phyloP scores from a whole-genome alignment of 2,329 filamentous ascomycete genomes.

The Fusarium sp. region DNA sequence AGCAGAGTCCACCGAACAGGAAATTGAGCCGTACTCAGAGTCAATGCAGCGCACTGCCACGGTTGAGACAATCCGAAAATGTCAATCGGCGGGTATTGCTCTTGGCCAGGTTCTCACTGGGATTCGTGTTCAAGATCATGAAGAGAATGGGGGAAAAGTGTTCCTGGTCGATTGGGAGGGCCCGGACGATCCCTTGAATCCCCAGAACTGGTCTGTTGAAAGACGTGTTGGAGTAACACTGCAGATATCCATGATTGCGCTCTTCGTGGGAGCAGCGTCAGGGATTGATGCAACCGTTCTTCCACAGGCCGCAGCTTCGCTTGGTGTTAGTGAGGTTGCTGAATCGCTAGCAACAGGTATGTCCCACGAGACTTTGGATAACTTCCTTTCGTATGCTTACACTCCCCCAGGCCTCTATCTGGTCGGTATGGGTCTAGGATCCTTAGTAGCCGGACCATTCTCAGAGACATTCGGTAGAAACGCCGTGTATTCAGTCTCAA shows the following conservation, averaged over 20 bases:
- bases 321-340: constrained; percentile 65
- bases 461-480: constrained; percentile 60
- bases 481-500: constrained; percentile 57
- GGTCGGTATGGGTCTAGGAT: constrained; percentile 56
- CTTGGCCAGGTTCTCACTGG: constrained; percentile 52
- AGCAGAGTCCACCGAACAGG: background rate
- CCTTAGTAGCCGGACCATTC: constrained; percentile 56
- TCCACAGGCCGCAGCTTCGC: constrained; percentile 60
- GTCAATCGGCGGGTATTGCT: constrained; percentile 28
- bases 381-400: background rate
- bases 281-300: constrained; percentile 68
- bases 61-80: constrained; percentile 23
- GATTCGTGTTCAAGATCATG: constrained; percentile 50
- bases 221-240: constrained; percentile 57
- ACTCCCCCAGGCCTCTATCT: constrained; percentile 47
- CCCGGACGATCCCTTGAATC: constrained; percentile 60
- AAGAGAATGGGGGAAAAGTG: constrained; percentile 49
- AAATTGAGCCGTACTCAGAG: background rate
- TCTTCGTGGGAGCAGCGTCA: constrained; percentile 66
- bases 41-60: constrained; percentile 17
- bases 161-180: constrained; percentile 53
- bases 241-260: constrained; percentile 63
- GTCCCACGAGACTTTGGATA: background rate
- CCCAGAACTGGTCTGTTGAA: constrained; percentile 61
- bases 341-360: constrained; percentile 64